Percentiles rank a stretch among this genome's conserved stretches.
Conservation (phyloP, 1,284 basidiomycete genomes). For the Apiotrichum siamense region DNA sequence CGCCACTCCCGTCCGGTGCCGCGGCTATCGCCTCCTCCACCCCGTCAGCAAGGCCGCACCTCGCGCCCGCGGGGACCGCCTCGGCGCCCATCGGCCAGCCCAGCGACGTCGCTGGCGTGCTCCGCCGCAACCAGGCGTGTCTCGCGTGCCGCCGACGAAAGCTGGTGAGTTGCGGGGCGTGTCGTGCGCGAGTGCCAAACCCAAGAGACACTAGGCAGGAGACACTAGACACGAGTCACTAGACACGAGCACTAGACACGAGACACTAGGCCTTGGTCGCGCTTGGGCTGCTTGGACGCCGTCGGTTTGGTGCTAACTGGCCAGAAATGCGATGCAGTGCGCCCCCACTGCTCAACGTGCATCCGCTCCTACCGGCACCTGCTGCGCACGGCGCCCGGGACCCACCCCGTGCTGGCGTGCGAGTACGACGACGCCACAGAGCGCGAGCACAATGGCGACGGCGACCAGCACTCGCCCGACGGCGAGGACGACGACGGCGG, state of each 20-base stretch:
- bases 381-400: slow-evolving; percentile 32
- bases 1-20: neutral
- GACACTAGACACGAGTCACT: neutral
- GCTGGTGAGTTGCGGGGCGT: slow-evolving; percentile 8
- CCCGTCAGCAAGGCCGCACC: neutral
- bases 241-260: neutral
- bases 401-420: slow-evolving; percentile 35
- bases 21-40: neutral
- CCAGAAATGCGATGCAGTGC: slow-evolving; percentile 44
- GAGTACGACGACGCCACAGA: slow-evolving; percentile 39
- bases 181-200: too few relatives aligned
- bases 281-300: neutral
- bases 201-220: too few relatives aligned
- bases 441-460: slow-evolving; percentile 7
- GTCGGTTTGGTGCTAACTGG: neutral
- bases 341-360: slow-evolving; percentile 45
- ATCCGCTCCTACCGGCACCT: slow-evolving; percentile 41
- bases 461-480: slow-evolving; percentile 4
- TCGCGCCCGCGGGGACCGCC: too few relatives aligned
- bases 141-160: slow-evolving; percentile 27
- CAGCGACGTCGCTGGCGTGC: slow-evolving; percentile 19
- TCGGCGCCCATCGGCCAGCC: slow-evolving; percentile 5
- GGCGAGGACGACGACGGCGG: slow-evolving; percentile 16
- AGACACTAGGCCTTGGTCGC: neutral
- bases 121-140: slow-evolving; percentile 30